Percentiles rank a stretch among this genome's conserved stretches.
Evolutionary conservation across 208 protist species (phyloP).

Genomic region (Trypanosomatidae sp.): DNA sequence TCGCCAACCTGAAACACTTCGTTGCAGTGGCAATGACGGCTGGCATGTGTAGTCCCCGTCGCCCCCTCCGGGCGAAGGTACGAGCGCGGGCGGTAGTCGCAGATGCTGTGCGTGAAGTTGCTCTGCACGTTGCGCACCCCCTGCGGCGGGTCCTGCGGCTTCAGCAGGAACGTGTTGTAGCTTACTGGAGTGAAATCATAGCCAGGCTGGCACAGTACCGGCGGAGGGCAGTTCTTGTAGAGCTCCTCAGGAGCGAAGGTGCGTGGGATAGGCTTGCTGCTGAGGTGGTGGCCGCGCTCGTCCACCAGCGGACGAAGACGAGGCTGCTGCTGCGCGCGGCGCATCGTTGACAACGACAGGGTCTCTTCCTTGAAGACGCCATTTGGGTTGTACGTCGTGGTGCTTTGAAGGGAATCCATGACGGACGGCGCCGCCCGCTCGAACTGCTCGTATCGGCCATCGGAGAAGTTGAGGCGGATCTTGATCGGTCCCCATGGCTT

Average conservation of each 20-base stretch:
- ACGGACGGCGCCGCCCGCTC: conserved; percentile 55
- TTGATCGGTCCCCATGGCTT: conserved; percentile 78
- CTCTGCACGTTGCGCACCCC: conserved; percentile 76
- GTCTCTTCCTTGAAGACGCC: conserved; percentile 59
- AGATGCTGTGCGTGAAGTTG: conserved; percentile 69
- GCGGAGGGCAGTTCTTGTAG: conserved; percentile 76
- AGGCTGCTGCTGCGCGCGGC: conserved; percentile 39
- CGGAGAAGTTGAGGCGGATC: conserved; percentile 75
- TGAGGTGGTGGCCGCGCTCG: conserved; percentile 57
- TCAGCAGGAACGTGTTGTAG: conserved; percentile 69
- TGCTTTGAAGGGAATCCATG: conserved; percentile 45
- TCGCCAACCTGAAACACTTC: conserved; percentile 88
- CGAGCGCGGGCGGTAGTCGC: conserved; percentile 75
- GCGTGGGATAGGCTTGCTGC: conserved; percentile 39
- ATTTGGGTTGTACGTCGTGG: conserved; percentile 69
- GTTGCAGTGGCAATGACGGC: conserved; percentile 82
- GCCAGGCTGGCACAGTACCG: conserved; percentile 73
- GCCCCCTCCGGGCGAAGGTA: conserved; percentile 53
- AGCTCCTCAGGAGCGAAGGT: conserved; percentile 79
- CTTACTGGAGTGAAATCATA: conserved; percentile 88
- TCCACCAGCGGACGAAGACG: conserved; percentile 64
- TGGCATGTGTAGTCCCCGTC: conserved; percentile 36
- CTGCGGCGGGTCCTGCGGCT: conserved; percentile 48
- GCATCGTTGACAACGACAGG: conserved; percentile 28
- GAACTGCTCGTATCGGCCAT: conserved; percentile 67